Evolutionary conservation across 2,329 filamentous ascomycete genomes (phyloP).

Genomic region (Fusarium sororula): DNA sequence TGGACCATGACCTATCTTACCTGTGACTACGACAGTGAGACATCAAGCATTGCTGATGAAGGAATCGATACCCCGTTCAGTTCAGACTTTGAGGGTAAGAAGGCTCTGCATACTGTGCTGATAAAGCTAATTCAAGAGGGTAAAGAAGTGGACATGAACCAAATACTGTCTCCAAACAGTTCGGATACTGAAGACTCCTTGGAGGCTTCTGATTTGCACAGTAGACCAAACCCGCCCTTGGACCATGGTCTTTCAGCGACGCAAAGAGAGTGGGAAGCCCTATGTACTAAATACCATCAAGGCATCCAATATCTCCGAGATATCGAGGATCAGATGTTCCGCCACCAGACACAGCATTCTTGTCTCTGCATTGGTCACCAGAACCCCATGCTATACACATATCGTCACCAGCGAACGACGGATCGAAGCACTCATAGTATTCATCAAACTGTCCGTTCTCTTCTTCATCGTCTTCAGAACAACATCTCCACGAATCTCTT

Average conservation of each 20-base stretch:
- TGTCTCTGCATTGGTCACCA: not conserved
- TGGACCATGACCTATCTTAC: not conserved
- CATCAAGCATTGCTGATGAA: not conserved
- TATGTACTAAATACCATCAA: not conserved
- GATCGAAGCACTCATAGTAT: not conserved
- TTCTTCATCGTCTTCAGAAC: accelerated
- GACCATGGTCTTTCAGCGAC: too few species aligned
- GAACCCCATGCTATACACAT: too few species aligned
- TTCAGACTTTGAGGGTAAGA: not conserved
- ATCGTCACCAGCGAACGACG: accelerated
- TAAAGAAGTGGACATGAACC: not conserved
- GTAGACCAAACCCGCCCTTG: not conserved
- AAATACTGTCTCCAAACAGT: not conserved
- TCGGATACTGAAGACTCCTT: not conserved
- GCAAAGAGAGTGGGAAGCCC: not conserved
- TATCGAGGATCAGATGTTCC: not conserved
- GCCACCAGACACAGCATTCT: not conserved
- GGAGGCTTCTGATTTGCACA: not conserved
- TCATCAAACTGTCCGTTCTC: too few species aligned
- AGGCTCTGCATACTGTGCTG: accelerated
- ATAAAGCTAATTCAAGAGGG: not conserved
- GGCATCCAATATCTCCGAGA: not conserved
- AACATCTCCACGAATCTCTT: not conserved
- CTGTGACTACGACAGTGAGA: not conserved
- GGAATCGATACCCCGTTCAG: not conserved